Percentiles rank a stretch among this genome's conserved stretches.
Evolutionary conservation across 768 basidiomycete species (phyloP).

Genomic region (Amanita muscaria): DNA sequence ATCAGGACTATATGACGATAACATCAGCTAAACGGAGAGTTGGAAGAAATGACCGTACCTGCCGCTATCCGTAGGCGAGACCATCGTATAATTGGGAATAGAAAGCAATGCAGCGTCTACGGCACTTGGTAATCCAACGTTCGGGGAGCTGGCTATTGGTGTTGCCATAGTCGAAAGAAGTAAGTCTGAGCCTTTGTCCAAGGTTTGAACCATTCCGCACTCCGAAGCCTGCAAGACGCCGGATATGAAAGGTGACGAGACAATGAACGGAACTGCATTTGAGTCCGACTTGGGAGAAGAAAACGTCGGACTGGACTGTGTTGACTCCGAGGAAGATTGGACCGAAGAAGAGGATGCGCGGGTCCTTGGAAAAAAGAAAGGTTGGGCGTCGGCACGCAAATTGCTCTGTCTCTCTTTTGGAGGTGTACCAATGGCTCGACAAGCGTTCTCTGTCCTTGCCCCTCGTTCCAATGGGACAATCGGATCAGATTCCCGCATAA

Average conservation of each 20-base stretch:
- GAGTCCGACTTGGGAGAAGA: not conserved
- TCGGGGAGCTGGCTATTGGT: not conserved
- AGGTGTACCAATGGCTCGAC: too few species aligned
- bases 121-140: not conserved
- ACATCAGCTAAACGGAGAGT: constrained; percentile 7
- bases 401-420: not conserved
- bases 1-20: constrained; percentile 21
- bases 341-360: not conserved
- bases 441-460: not conserved
- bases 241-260: constrained; percentile 4
- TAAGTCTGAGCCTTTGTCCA: not conserved
- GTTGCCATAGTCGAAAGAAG: constrained; percentile 4
- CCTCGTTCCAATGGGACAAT: constrained; percentile 3
- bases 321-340: not conserved
- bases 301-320: not conserved
- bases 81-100: not conserved
- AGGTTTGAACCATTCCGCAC: not conserved
- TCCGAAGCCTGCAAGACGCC: constrained; percentile 4
- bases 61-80: constrained; percentile 8
- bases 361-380: not conserved
- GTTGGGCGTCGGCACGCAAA: not conserved
- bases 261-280: not conserved
- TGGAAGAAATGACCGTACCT: constrained; percentile 14
- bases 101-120: not conserved
- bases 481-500: constrained; percentile 2